These are phyloP conservation scores for Daucus carota DNA, from an alignment of 129 eudicot genomes.

Conservation along the genomic window DNA sequence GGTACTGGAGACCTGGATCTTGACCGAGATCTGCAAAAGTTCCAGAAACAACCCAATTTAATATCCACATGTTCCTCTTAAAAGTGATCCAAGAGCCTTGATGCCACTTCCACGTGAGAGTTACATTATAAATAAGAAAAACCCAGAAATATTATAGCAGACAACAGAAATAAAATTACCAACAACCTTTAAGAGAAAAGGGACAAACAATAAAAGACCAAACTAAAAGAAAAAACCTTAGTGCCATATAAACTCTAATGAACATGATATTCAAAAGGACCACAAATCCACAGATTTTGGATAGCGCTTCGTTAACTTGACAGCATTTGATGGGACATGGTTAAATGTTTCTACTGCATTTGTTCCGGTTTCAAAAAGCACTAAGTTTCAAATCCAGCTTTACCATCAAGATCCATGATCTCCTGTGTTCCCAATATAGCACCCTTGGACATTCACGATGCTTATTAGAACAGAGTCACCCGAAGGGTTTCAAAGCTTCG, in stretches of 20 bases:
- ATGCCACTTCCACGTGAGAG: constrained; percentile 71
- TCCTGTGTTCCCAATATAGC: constrained; percentile 67
- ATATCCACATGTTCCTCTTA: constrained; percentile 74
- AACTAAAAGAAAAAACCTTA: background rate
- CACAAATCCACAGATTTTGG: constrained; percentile 29
- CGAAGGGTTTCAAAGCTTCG: constrained; percentile 41
- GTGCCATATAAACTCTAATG: constrained; percentile 16
- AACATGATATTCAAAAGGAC: constrained; percentile 13
- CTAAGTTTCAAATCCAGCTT: constrained; percentile 68
- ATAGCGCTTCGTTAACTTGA: constrained; percentile 34
- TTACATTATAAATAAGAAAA: constrained; percentile 27
- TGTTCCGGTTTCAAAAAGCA: constrained; percentile 27
- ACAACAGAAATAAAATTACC: background rate
- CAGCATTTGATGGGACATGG: constrained; percentile 24
- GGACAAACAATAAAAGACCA: constrained; percentile 17
- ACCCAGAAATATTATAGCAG: constrained; percentile 34
- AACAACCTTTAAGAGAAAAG: constrained; percentile 8
- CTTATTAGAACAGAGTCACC: constrained; percentile 53
- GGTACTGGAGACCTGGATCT: constrained; percentile 92
- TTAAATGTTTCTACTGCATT: constrained; percentile 29
- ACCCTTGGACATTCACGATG: constrained; percentile 62
- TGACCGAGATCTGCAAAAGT: constrained; percentile 99
- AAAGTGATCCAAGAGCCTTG: constrained; percentile 75
- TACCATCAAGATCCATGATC: constrained; percentile 63
- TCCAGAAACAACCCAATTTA: constrained; percentile 87